Percentiles rank a stretch among this genome's conserved stretches.
phyloP scores from a whole-genome alignment of 106 monocot genomes.

The Alisma plantagoaquatica region DNA sequence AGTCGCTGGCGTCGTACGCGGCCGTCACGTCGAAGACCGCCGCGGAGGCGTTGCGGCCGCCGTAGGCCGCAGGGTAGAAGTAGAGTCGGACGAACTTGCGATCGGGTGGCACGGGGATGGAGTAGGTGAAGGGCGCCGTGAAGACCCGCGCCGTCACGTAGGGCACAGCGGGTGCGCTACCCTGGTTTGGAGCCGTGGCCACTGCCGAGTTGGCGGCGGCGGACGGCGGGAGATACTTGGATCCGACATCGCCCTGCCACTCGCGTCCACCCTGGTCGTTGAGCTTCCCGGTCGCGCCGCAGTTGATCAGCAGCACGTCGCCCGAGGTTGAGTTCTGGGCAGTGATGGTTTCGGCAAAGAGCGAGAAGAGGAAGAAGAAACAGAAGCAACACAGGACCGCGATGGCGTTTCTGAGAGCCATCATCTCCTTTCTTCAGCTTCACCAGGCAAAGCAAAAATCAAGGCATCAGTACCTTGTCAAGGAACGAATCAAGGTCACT shows the following conservation, averaged over 20 bases:
- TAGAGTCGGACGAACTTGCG: slow-evolving; percentile 64
- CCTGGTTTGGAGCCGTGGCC: slow-evolving; percentile 14
- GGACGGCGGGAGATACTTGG: slow-evolving; percentile 25
- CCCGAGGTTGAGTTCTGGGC: slow-evolving; percentile 2
- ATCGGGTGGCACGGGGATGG: slow-evolving; percentile 44
- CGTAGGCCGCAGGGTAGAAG: slow-evolving; percentile 51
- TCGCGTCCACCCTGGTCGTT: slow-evolving; percentile 28
- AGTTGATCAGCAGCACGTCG: slow-evolving; percentile 41
- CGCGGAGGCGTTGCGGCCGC: slow-evolving; percentile 16
- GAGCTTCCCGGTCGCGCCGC: slow-evolving; percentile 28
- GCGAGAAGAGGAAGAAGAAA: slow-evolving; percentile 8
- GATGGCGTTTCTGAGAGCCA: no score
- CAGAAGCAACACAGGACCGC: no score
- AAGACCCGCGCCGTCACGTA: slow-evolving; percentile 47
- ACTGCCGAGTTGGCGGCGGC: slow-evolving; percentile 3
- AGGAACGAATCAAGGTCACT: no score
- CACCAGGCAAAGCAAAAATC: no score
- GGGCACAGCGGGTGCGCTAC: slow-evolving; percentile 21
- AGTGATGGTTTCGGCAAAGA: neutral
- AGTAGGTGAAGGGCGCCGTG: slow-evolving; percentile 61
- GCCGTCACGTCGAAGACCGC: slow-evolving; percentile 56
- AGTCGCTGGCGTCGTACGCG: slow-evolving; percentile 9
- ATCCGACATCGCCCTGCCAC: slow-evolving; percentile 48
- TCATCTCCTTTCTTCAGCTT: no score
- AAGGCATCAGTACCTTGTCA: no score